Conservation (phyloP, 495 filamentous ascomycete species). For the Neurospora sp. region DNA sequence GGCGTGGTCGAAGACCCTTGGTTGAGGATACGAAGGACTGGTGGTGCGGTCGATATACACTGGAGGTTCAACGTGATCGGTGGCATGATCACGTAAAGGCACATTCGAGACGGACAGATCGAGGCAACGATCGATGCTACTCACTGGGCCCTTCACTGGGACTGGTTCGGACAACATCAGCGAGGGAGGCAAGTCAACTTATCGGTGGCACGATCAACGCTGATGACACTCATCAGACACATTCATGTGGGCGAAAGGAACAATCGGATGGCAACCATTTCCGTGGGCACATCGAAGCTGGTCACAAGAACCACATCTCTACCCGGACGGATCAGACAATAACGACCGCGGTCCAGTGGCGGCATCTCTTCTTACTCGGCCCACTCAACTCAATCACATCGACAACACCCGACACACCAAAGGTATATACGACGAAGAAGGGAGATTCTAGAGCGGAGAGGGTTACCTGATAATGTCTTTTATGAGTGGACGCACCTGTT, state of each 20-base stretch:
- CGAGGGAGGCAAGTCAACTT: neutral
- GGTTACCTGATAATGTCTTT: neutral
- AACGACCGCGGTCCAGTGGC: neutral
- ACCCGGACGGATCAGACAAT: neutral
- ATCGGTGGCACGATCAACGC: neutral
- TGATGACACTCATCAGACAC: neutral
- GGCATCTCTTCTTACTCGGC: neutral
- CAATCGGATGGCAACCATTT: neutral
- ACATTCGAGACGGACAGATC: neutral
- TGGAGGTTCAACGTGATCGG: neutral
- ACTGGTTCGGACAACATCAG: neutral
- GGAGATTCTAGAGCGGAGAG: neutral
- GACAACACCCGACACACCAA: neutral
- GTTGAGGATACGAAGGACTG: neutral
- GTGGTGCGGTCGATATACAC: neutral
- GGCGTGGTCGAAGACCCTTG: neutral
- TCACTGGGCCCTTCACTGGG: neutral
- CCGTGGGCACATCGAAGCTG: neutral
- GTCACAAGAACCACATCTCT: neutral
- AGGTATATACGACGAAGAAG: neutral
- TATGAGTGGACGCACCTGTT: neutral
- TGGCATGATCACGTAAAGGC: neutral
- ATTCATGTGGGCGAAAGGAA: neutral
- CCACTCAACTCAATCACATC: neutral
- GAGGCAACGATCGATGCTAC: neutral